A percentile compares a stretch with the other conserved stretches of the same genome.
phyloP scores from a whole-genome alignment of 805 yeast genomes.

The Metschnikowia continentalis region DNA sequence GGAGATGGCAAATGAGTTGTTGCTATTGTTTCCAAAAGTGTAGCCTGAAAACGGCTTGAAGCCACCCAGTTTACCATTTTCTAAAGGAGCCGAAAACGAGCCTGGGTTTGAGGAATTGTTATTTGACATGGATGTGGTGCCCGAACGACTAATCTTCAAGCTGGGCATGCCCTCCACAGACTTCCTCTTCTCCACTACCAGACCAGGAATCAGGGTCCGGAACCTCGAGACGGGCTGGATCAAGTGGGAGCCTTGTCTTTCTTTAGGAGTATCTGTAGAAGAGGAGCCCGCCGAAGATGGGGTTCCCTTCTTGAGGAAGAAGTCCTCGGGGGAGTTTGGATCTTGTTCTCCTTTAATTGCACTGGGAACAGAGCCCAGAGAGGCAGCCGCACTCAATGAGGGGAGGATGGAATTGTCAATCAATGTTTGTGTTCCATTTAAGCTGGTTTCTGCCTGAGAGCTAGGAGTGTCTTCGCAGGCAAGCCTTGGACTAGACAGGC shows the following conservation, averaged over 20 bases:
- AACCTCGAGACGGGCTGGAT: constrained; percentile 46
- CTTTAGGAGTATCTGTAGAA: constrained; percentile 23
- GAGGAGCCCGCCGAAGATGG: constrained; percentile 15
- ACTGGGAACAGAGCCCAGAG: constrained; percentile 20
- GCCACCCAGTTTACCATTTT: constrained; percentile 4
- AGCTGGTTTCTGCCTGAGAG: neutral
- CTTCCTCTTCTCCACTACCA: constrained; percentile 35
- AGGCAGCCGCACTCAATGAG: constrained; percentile 32
- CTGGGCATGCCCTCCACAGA: constrained; percentile 35
- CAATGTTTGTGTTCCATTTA: constrained; percentile 2
- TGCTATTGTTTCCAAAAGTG: constrained; percentile 23
- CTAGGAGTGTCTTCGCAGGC: neutral
- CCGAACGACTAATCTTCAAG: constrained; percentile 28
- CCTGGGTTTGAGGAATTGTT: constrained; percentile 15
- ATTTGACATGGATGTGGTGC: constrained; percentile 18
- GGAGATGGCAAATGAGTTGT: constrained; percentile 28
- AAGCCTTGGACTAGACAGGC: neutral
- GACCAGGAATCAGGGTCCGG: constrained; percentile 22
- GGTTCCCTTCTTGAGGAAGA: constrained; percentile 37
- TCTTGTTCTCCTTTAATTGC: constrained; percentile 17
- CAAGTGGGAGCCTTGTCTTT: constrained; percentile 28
- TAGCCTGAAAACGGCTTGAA: constrained; percentile 16
- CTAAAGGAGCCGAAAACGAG: constrained; percentile 4
- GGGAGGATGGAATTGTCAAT: constrained; percentile 29
- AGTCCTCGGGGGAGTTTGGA: constrained; percentile 47